Base-by-base conservation (phyloP, 139 green algal genomes). In the Coccomyxa sp. region DNA sequence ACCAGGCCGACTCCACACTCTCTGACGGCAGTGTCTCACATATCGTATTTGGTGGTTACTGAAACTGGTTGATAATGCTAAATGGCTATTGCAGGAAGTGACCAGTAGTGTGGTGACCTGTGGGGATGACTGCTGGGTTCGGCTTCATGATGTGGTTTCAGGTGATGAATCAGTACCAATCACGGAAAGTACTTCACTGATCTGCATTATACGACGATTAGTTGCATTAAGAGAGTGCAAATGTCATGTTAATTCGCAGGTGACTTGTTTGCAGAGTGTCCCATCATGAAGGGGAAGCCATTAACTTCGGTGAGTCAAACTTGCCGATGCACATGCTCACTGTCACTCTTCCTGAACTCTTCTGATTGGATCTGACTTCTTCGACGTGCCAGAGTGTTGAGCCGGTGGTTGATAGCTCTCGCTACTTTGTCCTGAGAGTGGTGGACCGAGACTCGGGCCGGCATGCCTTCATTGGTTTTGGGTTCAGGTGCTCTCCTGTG, bases 241-340 rank as follows among this genome's bases (percentile, higher is more conserved):
- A 3, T 51, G 27, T 78, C 14, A 28, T 7, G 21, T 21, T 28
- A 27, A 57, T 57, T 13, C 28, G 45, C 74, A 88, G 89, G 86
- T 13, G 90, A 95, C 30, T 88, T 95, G 18, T 95, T 94, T 88
- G 92, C 91, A 13, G 92, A 95, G 84, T 95, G 92, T 80, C 92
- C 92, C 0, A 77, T 95, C 25, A 88, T 87, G 0, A 79, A 31
- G 27, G 87, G 93, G 38, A 87, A 82, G 10, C 81, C 89, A 1
- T 58, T 93, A 13, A 86, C 76, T 9, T 91, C 88, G 71, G 91
- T 90, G 60, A 31, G 77, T 25, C 13, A 32, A 78, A 32, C 9
- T 57, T 78, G 14, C n/a, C 9, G 27, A 57, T 45, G 9, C 71
- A 57, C 66, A 4, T 75, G 66, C 25, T 25, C 25, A 78, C 7